These are phyloP conservation scores for Mimosa pudica DNA, from an alignment of 306 rosid genomes.

Conservation along the genomic window DNA sequence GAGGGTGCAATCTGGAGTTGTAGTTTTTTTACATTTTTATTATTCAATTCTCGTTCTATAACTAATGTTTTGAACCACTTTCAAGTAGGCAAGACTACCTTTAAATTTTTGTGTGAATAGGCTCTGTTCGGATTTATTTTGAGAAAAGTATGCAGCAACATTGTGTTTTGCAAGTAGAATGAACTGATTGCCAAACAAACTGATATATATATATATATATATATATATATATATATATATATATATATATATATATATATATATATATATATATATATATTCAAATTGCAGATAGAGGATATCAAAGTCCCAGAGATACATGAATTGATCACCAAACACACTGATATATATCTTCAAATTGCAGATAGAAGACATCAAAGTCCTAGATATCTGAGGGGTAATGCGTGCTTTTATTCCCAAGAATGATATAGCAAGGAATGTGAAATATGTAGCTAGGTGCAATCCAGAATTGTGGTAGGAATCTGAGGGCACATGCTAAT, in stretches of 20 bases:
- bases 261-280: background rate
- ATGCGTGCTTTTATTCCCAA: background rate
- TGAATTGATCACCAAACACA: background rate
- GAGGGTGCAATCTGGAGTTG: too few relatives aligned
- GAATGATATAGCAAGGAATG: slow-evolving; percentile 1
- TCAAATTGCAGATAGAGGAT: too few relatives aligned
- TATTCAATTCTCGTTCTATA: background rate
- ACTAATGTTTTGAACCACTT: background rate
- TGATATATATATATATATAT: background rate
- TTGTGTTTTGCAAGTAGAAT: background rate
- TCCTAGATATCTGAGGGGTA: slow-evolving; percentile 2
- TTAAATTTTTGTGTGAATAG: too few relatives aligned
- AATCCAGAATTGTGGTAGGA: background rate
- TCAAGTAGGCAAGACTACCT: background rate
- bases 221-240: too few relatives aligned
- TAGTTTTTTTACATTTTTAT: background rate
- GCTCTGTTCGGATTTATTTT: background rate
- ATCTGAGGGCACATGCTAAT: slow-evolving; percentile 7
- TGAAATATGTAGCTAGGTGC: background rate
- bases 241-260: background rate
- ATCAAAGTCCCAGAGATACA: background rate
- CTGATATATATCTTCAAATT: background rate
- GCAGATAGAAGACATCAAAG: background rate
- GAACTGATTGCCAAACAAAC: background rate
- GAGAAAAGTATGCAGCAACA: background rate